Conservation (phyloP, 306 rosid genomes). For the Dryas alaskensis region DNA sequence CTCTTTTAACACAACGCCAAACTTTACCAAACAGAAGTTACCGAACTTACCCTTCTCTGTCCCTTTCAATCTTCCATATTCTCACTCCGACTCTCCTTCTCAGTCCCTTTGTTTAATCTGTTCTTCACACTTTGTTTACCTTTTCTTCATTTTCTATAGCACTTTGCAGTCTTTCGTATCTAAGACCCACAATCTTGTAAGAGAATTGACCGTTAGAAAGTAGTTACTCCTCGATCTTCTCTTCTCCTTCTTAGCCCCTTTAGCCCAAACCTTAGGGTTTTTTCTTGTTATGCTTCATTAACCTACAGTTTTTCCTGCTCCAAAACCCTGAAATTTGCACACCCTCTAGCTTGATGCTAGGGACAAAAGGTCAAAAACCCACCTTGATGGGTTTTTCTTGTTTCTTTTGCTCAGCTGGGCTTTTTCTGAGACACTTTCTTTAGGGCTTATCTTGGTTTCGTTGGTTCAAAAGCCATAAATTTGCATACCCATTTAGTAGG, state of each 20-base stretch:
- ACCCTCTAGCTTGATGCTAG: background rate
- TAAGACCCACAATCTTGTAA: slow-evolving; percentile 13
- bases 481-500: slow-evolving; percentile 14
- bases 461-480: slow-evolving; percentile 15
- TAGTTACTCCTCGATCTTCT: slow-evolving; percentile 30
- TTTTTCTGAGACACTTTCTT: background rate
- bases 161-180: background rate
- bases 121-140: no score
- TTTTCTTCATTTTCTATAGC: no score
- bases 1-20: no score
- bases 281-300: background rate
- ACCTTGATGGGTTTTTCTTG: background rate
- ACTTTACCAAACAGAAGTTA: no score
- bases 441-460: slow-evolving; percentile 5
- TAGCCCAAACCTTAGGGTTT: slow-evolving; percentile 21
- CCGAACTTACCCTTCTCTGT: no score
- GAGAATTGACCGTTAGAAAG: slow-evolving; percentile 38
- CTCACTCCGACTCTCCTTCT: no score
- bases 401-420: background rate
- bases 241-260: slow-evolving; percentile 9
- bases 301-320: slow-evolving; percentile 25
- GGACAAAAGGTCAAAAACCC: no score
- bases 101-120: no score
- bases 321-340: background rate
- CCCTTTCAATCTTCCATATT: no score